A percentile compares a stretch with the other conserved stretches of the same genome.
phyloP scores from a whole-genome alignment of 2,329 filamentous ascomycete genomes.

The Zymoseptoria tritici region DNA sequence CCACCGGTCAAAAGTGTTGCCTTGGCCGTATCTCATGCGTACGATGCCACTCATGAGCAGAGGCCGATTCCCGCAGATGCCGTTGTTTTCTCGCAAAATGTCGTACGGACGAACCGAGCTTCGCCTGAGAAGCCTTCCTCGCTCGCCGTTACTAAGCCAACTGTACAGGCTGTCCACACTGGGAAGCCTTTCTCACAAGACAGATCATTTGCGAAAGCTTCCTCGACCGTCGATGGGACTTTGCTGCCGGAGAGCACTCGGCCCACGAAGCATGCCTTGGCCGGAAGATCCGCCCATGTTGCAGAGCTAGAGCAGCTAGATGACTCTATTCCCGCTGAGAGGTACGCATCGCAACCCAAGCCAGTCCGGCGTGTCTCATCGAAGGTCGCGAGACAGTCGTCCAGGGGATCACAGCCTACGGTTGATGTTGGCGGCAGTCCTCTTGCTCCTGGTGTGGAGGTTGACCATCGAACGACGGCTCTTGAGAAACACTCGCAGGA shows the following conservation, averaged over 20 bases:
- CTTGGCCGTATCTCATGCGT: not conserved
- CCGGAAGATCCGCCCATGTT: not conserved
- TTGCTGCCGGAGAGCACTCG: not conserved
- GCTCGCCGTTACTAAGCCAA: not conserved
- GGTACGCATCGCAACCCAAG: not conserved
- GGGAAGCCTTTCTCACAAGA: not conserved
- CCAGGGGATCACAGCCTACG: slow-evolving; percentile 18
- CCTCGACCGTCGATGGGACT: no score
- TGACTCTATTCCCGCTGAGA: not conserved
- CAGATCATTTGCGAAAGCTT: not conserved
- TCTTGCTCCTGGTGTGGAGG: slow-evolving; percentile 20
- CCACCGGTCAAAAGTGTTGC: not conserved
- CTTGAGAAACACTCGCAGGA: slow-evolving; percentile 23
- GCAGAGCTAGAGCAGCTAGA: not conserved
- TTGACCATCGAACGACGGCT: slow-evolving; percentile 16
- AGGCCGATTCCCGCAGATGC: not conserved
- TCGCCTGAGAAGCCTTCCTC: no score
- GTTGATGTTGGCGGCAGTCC: slow-evolving; percentile 27
- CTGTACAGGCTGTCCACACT: not conserved
- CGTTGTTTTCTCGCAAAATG: not conserved
- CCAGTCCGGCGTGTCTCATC: not conserved
- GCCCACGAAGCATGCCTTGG: not conserved
- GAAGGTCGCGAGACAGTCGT: slow-evolving; percentile 5
- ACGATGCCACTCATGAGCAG: not conserved
- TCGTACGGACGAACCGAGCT: no score